Conservation (phyloP, 768 basidiomycete species). For the Boletus rubropictus region DNA sequence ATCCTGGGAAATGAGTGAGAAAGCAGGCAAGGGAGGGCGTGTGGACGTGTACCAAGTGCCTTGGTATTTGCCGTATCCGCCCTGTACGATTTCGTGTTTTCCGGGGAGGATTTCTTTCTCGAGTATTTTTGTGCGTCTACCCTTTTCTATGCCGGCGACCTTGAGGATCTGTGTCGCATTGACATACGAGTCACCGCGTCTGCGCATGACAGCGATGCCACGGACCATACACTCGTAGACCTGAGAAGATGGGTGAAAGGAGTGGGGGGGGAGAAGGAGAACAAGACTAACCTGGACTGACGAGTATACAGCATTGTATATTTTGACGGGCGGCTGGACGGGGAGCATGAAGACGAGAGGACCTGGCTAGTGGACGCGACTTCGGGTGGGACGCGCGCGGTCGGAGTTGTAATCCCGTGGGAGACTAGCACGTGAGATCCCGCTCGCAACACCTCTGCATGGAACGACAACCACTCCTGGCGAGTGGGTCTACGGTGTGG, state of each 20-base stretch:
- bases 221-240: slow-evolving; percentile 98
- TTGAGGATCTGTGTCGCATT: slow-evolving; percentile 99
- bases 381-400: slow-evolving; percentile 26
- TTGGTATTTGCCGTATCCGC: slow-evolving; percentile 98
- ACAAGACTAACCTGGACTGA: slow-evolving; percentile 63
- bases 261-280: not conserved
- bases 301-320: slow-evolving; percentile 90
- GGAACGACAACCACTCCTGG: slow-evolving; percentile 39
- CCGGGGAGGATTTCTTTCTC: slow-evolving; percentile 96
- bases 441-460: slow-evolving; percentile 1
- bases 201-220: slow-evolving; percentile 97
- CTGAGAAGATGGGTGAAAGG: slow-evolving; percentile 30
- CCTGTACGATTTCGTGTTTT: slow-evolving; percentile 97
- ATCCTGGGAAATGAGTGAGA: slow-evolving; percentile 56
- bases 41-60: slow-evolving; percentile 79
- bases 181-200: slow-evolving; percentile 89
- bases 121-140: slow-evolving; percentile 89
- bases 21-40: not conserved
- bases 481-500: slow-evolving; percentile 63
- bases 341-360: slow-evolving; percentile 26
- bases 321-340: slow-evolving; percentile 61
- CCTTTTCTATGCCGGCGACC: slow-evolving; percentile 97
- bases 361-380: too few relatives aligned
- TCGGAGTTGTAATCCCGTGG: slow-evolving; percentile 32
- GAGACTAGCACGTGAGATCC: slow-evolving; percentile 4